Base-by-base conservation (phyloP, 345 rosid species). In the Gossypioides kirkii region DNA sequence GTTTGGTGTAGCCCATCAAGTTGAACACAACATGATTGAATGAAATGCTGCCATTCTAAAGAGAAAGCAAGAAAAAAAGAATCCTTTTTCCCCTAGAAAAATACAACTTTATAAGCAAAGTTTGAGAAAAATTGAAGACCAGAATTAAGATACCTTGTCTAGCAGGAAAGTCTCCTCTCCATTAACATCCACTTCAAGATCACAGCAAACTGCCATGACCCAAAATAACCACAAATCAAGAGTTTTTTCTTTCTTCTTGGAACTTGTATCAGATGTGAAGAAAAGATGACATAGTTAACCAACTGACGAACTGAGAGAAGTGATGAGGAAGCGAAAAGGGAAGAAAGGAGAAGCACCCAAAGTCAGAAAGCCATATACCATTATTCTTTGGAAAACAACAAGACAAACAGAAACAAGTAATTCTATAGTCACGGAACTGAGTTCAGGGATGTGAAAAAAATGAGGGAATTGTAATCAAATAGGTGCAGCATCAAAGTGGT, bases 141-240 rank as follows among this genome's bases (percentile, higher is more conserved):
- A 55, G 9, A 36, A 54, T 25, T 25, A 47, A 45, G 49, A 45
- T 80, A 89, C 98, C 98, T 87, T 92, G 82, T 87, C 80, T 43
- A 94, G 88, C 84, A 90, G 70, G 82, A 89, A 86, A 69, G 92
- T 88, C 83, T 92, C 94, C 80, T 89, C 95, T 17, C 97, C 97
- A 81, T 94, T 94, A 80, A 94, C 87, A 83, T 92, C 97, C 18
- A 92, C 97, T 82, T 94, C 87, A 84, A 94, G 95, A 82, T 86
- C 89, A 87, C 94, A 91, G 80, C 86, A 83, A 81, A 73, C 80
- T 74, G 85, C 91, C 97, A 91, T 90, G 80, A 80, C 85, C 75
- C 61, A 72, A 67, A 78, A 66, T 3, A 61, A 74, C 50, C 50
- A 72, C 75, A 82, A 41, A 79, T 16, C 72, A 70, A 76, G 80